These are phyloP conservation scores for Colletotrichum siamense DNA, from an alignment of 2,329 filamentous ascomycete genomes.

Conservation along the genomic window DNA sequence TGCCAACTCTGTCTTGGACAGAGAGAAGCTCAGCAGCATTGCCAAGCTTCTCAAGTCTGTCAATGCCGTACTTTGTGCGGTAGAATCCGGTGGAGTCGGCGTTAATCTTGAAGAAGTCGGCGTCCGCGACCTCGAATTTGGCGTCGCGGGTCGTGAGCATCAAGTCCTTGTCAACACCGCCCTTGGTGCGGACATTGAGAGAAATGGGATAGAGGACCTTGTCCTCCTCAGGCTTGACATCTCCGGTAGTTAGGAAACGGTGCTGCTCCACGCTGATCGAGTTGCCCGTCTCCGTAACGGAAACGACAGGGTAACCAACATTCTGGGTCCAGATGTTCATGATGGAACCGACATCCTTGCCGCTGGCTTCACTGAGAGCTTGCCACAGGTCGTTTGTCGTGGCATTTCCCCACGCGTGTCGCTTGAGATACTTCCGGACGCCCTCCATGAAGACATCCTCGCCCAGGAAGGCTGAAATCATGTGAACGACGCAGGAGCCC, in stretches of 20 bases:
- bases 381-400: slow-evolving; percentile 91
- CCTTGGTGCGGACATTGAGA: slow-evolving; percentile 81
- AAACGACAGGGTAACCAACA: slow-evolving; percentile 90
- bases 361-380: slow-evolving; percentile 84
- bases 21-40: slow-evolving; percentile 83
- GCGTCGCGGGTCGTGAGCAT: slow-evolving; percentile 69
- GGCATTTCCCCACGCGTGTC: slow-evolving; percentile 96
- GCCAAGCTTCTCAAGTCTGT: slow-evolving; percentile 86
- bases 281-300: slow-evolving; percentile 74
- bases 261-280: slow-evolving; percentile 92
- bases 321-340: slow-evolving; percentile 99
- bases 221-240: slow-evolving; percentile 93
- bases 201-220: slow-evolving; percentile 88
- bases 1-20: slow-evolving; percentile 91
- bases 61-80: slow-evolving; percentile 84
- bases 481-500: slow-evolving; percentile 92
- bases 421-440: slow-evolving; percentile 88
- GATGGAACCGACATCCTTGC: slow-evolving; percentile 86
- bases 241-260: slow-evolving; percentile 89
- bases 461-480: slow-evolving; percentile 95
- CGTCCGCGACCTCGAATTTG: slow-evolving; percentile 76
- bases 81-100: slow-evolving; percentile 94
- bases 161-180: slow-evolving; percentile 80
- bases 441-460: slow-evolving; percentile 94
- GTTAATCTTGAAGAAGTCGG: slow-evolving; percentile 96